Evolutionary conservation across 768 basidiomycete species (phyloP).

Genomic region (Boletus bicolor): DNA sequence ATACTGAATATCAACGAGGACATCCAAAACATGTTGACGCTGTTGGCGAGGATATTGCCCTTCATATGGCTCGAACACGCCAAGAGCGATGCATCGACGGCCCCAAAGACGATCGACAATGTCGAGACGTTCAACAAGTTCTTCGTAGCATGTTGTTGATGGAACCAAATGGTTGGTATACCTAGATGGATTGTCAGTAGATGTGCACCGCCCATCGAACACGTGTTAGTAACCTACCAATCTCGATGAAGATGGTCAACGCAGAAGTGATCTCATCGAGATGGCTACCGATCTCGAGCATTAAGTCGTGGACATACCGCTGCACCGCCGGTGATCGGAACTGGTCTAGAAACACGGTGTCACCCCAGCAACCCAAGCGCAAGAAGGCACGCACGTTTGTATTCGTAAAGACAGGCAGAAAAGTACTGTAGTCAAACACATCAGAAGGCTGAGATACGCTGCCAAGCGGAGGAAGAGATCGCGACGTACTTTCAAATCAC

Average conservation of each 20-base stretch:
- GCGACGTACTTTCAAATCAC: constrained; percentile 41
- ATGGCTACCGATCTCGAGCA: constrained; percentile 48
- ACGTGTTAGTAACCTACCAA: constrained; percentile 34
- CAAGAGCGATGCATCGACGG: constrained; percentile 48
- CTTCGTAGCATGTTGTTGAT: constrained; percentile 46
- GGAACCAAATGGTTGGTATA: constrained; percentile 50
- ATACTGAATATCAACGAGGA: constrained; percentile 52
- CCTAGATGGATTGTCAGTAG: constrained; percentile 27
- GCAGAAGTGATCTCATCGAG: constrained; percentile 46
- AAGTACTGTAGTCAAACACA: constrained; percentile 39
- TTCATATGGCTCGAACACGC: constrained; percentile 38
- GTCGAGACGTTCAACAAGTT: constrained; percentile 51
- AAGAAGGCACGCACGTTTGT: constrained; percentile 35
- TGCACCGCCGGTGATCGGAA: constrained; percentile 50
- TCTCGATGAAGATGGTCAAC: constrained; percentile 48
- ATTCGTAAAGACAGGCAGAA: constrained; percentile 44
- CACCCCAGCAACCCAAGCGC: neutral
- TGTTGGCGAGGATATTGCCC: constrained; percentile 31
- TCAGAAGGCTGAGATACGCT: neutral
- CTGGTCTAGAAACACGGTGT: constrained; percentile 35
- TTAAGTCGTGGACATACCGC: constrained; percentile 48
- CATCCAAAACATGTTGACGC: constrained; percentile 53
- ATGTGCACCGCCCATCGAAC: neutral
- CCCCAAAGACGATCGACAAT: constrained; percentile 52
- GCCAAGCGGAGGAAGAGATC: no score